These are phyloP conservation scores for Tuber brumale DNA, from an alignment of 495 filamentous ascomycete genomes.

Conservation along the genomic window DNA sequence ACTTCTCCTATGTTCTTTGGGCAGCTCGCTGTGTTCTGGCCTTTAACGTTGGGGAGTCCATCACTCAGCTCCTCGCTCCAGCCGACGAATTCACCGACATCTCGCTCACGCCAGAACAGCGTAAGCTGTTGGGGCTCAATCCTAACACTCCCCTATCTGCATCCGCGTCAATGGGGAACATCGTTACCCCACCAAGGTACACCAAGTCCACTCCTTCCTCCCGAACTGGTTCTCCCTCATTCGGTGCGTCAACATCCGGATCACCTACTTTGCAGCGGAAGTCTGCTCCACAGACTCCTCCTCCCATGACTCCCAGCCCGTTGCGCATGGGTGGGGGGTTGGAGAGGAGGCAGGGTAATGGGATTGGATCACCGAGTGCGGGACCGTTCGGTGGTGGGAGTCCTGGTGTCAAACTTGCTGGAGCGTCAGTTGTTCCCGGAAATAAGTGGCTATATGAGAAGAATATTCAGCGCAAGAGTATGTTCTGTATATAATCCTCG, in stretches of 20 bases:
- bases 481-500: background rate
- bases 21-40: constrained; percentile 54
- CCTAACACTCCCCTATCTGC: constrained; percentile 61
- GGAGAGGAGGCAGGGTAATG: constrained; percentile 44
- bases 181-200: constrained; percentile 82
- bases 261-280: constrained; percentile 43
- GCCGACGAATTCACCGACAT: constrained; percentile 85
- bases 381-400: constrained; percentile 37
- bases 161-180: constrained; percentile 46
- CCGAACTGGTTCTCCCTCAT: constrained; percentile 49
- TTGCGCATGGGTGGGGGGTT: constrained; percentile 52
- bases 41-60: constrained; percentile 59
- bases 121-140: constrained; percentile 72
- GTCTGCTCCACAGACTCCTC: constrained; percentile 18
- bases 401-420: constrained; percentile 56
- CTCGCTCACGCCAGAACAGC: constrained; percentile 81
- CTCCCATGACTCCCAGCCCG: constrained; percentile 48
- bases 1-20: constrained; percentile 44
- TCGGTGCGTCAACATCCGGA: constrained; percentile 46
- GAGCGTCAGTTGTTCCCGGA: constrained; percentile 58
- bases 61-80: constrained; percentile 62
- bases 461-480: constrained; percentile 34
- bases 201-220: constrained; percentile 58
- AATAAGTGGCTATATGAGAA: constrained; percentile 92
- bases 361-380: constrained; percentile 41